A percentile compares a stretch with the other conserved stretches of the same genome.
phyloP scores from a whole-genome alignment of 345 rosid genomes.

The Anacardium occidentale region DNA sequence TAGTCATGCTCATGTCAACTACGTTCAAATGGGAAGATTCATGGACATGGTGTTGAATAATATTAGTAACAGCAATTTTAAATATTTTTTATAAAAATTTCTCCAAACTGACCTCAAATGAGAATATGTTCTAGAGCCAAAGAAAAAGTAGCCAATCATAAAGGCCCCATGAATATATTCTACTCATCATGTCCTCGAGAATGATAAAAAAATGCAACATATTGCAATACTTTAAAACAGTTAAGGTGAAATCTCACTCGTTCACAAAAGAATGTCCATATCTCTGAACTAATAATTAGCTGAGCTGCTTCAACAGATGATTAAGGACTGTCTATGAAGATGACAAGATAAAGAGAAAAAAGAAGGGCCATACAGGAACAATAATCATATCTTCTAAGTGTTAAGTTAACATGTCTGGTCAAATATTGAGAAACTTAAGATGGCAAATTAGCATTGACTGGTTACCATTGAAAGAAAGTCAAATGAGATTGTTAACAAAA shows the following conservation, averaged over 20 bases:
- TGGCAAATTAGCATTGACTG: too few relatives aligned
- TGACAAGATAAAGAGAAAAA: too few relatives aligned
- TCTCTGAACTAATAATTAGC: background rate
- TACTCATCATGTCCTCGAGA: background rate
- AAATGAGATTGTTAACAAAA: too few relatives aligned
- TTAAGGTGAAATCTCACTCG: slow-evolving; percentile 2
- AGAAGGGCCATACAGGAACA: background rate
- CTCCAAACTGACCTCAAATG: background rate
- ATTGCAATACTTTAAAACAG: background rate
- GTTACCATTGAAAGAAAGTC: too few relatives aligned
- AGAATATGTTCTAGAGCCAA: background rate
- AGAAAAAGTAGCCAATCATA: background rate
- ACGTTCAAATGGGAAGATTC: background rate
- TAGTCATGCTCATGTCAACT: background rate
- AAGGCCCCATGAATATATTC: background rate
- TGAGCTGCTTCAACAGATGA: background rate
- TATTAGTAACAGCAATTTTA: background rate
- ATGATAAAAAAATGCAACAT: too few relatives aligned
- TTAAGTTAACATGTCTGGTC: too few relatives aligned
- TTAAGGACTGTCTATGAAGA: background rate
- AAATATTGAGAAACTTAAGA: too few relatives aligned
- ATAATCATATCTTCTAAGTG: background rate
- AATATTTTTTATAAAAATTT: too few relatives aligned
- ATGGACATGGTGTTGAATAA: background rate
- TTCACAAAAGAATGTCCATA: slow-evolving; percentile 10